Evolutionary conservation across 31 red algal species (phyloP).

Genomic region (Asparagopsis taxiformis): DNA sequence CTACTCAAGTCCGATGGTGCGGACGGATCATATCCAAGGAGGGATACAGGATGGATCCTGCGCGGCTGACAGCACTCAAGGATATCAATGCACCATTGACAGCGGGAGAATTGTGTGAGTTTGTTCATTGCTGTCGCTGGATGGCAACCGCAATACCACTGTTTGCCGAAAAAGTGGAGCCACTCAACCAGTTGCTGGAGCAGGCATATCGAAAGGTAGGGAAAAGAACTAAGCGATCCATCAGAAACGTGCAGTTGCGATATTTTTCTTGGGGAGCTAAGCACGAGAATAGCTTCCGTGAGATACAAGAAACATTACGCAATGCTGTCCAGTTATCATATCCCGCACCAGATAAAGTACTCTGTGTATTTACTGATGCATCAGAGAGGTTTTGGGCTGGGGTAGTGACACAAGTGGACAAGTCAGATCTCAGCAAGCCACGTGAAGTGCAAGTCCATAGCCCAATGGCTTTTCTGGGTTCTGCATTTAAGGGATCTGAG

Average conservation of each 20-base stretch:
- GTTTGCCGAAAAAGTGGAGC: too few relatives aligned
- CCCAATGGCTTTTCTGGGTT: conserved; percentile 15
- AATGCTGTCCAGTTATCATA: conserved; percentile 22
- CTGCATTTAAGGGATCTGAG: conserved; percentile 11
- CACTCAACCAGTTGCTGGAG: too few relatives aligned
- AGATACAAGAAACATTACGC: conserved; percentile 10
- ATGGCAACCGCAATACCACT: too few relatives aligned
- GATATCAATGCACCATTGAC: background rate
- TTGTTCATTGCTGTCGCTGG: too few relatives aligned
- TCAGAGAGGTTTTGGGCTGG: conserved; percentile 24
- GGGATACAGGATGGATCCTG: background rate
- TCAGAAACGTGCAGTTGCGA: too few relatives aligned
- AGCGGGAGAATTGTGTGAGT: too few relatives aligned
- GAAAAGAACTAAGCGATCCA: too few relatives aligned
- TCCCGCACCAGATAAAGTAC: background rate
- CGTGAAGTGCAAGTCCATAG: conserved; percentile 15
- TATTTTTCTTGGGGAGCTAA: conserved; percentile 12
- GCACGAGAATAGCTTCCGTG: conserved; percentile 2
- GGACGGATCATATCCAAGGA: background rate
- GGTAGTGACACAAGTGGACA: conserved; percentile 18
- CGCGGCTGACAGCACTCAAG: background rate
- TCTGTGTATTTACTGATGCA: conserved; percentile 45
- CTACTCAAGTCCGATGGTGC: background rate
- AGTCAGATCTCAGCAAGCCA: background rate
- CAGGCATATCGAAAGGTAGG: too few relatives aligned